Base-by-base conservation (phyloP, 2,329 filamentous ascomycete species). In the Fragosphaeria purpurea region DNA sequence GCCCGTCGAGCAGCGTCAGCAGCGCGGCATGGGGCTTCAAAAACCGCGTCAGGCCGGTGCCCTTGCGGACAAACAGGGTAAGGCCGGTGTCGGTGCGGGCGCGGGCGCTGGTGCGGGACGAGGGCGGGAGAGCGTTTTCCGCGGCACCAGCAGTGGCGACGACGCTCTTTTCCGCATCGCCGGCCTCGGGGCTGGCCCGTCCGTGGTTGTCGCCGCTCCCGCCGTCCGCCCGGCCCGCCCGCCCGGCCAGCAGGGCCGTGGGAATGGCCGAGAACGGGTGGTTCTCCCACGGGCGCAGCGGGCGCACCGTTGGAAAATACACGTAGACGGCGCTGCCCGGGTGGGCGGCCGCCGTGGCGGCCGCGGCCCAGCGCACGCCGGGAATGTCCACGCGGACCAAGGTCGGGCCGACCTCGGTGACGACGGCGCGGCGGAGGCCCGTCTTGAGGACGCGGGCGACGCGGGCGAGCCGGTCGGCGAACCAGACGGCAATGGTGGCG, bases 261-360 rank as follows among this genome's bases (percentile, higher is more conserved):
- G 60, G 58, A 2, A 65, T 52, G 32, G 74, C 57, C 1, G 72
- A 75, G 56, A 79, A 79, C 0, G 75, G 75, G 56, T 79, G 76
- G 44, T 74, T 78, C 57, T 78, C 74, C 74, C 75, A 79, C 0
- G 62, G 56, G 7, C 65, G 61, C 54, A 60, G 57, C 3, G 55
- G 58, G n/a, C 50, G 67, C 1, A 76, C 56, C 0, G 67, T 70
- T 0, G 75, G 74, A 56, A 79, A 76, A 57, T 75, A 76, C 0
- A 69, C 60, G 51, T 75, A 77, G 0, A 63, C 68, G n/a, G n/a
- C n/a, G n/a, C n/a, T n/a, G n/a, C n/a, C n/a, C n/a, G n/a, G n/a
- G 46, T 73, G 67, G 3, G 63, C 58, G 2, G 64, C 65, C 0
- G 63, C 63, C 32, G 54, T 50, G 0, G 52, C 50, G 34, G 13